Evolutionary conservation across 805 yeast species (phyloP), one percentile per base, ranked within the genome.

Genomic region (Candida xiaguanensis): DNA sequence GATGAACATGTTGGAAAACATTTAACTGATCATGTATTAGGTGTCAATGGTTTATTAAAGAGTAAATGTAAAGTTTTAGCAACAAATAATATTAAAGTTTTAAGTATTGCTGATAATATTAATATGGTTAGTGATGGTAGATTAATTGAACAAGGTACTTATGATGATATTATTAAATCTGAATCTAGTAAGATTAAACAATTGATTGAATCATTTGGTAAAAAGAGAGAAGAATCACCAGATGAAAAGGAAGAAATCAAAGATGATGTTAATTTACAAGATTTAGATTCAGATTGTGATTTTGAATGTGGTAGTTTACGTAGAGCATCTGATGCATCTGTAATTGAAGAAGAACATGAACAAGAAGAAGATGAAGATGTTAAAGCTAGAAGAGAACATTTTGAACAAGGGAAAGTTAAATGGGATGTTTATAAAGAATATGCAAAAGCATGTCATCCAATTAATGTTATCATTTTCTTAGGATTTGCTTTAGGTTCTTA

Each of bases 1-100:
- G 99, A 93, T 63, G 97, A 89, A 52, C 99, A 93, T 58, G 99
- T 93, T 46, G 91, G 96, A 9, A 80, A 78, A 48, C 95, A 88
- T 55, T 70, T 93, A 51, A 80, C 85, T 48, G 82, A 80, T 48
- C 80, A 85, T 53, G 96, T 90, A 15, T 69, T 90, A 41, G 95
- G 96, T 15, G 78, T 87, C 12, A 64, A 75, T 23, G 97, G 97
- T 44, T 67, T 90, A 48, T 67, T 90, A 50, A 75, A 77, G 30
- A 54, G 85, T 20, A 88, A 87, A 62, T 77, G 93, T 47, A 82
- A 78, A 50, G 67, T 90, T 24, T 70, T 90, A 56, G 90, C 95
- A 12, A 90, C 98, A 8, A 90, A 90, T 65, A 82, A 85, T 41
- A 82, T 91, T 45, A 77, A 85, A 36, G 95, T 88, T 12, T 72